These are phyloP conservation scores for Kazachstania africana DNA, from an alignment of 805 yeast species.

Conservation along the genomic window DNA sequence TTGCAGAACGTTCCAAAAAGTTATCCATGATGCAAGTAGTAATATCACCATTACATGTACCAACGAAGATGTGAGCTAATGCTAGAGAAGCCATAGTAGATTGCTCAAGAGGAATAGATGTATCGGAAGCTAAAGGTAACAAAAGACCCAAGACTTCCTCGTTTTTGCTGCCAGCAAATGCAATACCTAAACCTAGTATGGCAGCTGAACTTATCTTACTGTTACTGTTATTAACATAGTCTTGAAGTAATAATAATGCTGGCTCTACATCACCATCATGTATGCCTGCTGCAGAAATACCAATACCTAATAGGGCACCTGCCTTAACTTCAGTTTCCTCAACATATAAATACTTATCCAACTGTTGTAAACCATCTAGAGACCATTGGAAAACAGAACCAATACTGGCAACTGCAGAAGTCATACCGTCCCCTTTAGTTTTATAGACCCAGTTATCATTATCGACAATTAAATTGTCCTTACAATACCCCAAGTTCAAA, in stretches of 20 bases:
- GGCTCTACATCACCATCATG: slow-evolving; percentile 89
- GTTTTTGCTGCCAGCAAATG: slow-evolving; percentile 89
- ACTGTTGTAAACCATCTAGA: slow-evolving; percentile 76
- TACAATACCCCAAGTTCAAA: slow-evolving; percentile 82
- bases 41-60: slow-evolving; percentile 89
- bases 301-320: slow-evolving; percentile 93
- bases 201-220: slow-evolving; percentile 65
- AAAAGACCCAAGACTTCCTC: slow-evolving; percentile 69
- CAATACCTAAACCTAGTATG: slow-evolving; percentile 82
- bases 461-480: slow-evolving; percentile 67
- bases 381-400: slow-evolving; percentile 93
- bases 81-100: slow-evolving; percentile 83
- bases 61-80: slow-evolving; percentile 88
- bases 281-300: slow-evolving; percentile 82
- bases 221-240: slow-evolving; percentile 58
- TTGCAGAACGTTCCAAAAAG: slow-evolving; percentile 69
- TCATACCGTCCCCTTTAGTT: slow-evolving; percentile 86
- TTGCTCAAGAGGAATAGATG: slow-evolving; percentile 61
- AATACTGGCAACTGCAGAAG: slow-evolving; percentile 80
- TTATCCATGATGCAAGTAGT: slow-evolving; percentile 88
- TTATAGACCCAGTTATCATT: slow-evolving; percentile 85
- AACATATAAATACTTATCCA: slow-evolving; percentile 82
- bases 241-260: slow-evolving; percentile 75
- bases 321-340: slow-evolving; percentile 83
- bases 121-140: slow-evolving; percentile 72